Conservation (phyloP, 805 yeast species). For the Kazachstania bromeliacearum region DNA sequence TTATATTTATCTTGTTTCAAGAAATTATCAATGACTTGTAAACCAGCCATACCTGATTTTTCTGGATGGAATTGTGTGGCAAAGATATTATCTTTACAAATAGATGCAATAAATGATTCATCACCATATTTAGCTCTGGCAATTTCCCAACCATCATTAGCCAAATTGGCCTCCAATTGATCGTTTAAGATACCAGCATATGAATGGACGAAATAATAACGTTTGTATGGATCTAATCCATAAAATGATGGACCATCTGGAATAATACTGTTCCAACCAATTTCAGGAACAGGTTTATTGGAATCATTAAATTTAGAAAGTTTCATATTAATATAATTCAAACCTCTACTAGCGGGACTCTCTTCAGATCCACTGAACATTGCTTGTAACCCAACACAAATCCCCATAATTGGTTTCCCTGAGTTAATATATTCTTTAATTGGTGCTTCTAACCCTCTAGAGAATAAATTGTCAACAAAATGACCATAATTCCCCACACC, state of each 20-base stretch:
- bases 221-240: conserved; percentile 54
- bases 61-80: conserved; percentile 99
- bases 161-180: conserved; percentile 22
- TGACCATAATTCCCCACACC: conserved; percentile 98
- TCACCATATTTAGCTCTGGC: conserved; percentile 67
- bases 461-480: conserved; percentile 61
- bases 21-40: conserved; percentile 65
- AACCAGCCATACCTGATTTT: conserved; percentile 87
- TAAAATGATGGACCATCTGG: conserved; percentile 34
- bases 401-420: conserved; percentile 91
- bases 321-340: conserved; percentile 44
- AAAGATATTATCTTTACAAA: conserved; percentile 66
- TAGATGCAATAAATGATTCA: conserved; percentile 76
- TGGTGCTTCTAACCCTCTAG: conserved; percentile 56
- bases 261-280: conserved; percentile 80
- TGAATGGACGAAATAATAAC: conserved; percentile 93
- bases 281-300: conserved; percentile 84
- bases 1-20: conserved; percentile 33
- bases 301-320: conserved; percentile 51
- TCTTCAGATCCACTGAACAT: conserved; percentile 71
- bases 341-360: conserved; percentile 51
- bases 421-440: conserved; percentile 53
- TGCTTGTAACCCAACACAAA: conserved; percentile 93
- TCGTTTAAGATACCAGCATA: conserved; percentile 64
- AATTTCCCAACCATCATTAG: conserved; percentile 52